Evolutionary conservation across 1,139 yeast species (phyloP), one percentile per base, ranked within the genome.

Genomic region (Candida pseudoviswanathii): DNA sequence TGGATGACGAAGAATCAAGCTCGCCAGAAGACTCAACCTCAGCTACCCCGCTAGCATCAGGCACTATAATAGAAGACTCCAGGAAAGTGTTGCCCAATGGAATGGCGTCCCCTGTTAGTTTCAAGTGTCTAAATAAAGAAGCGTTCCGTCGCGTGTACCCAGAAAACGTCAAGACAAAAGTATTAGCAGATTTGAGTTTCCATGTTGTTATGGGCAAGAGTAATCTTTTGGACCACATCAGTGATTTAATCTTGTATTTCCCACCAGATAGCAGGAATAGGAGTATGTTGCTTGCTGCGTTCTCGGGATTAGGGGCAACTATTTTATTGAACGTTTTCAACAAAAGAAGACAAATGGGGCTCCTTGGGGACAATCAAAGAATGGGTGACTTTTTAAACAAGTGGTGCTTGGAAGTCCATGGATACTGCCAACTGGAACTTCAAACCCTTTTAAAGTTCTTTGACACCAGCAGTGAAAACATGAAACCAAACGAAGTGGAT

Each of bases 291-390:
- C 43, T 42, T 25, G 50, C 47, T 16, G 30, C 56, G 29, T 46
- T 48, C 43, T 52, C 61, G 4, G 59, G 61, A 43, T 46, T 65
- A 26, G 68, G 68, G 3, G 59, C 56, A 44, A 51, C 59, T 24
- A 51, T 63, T 5, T 49, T 60, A 6, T 45, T 54, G 9, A 60
- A 56, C 41, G 54, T 55, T 27, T 51, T 59, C 31, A 43, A 51
- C 24, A 52, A 49, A 26, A 46, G 36, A 42, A 44, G 22, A 27
- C 49, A 48, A 41, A 43, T 31, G 27, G 21, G 33, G 3, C 24
- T 33, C 5, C 36, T 29, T 10, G 40, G 24, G 8, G 32, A 34
- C 36, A 27, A 45, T 10, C n/a, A 32, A 4, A 36, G 16, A 5
- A 37, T 36, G 21, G 34, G 55, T 53, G 43, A 54, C 48, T 16